Base-by-base conservation (phyloP, 1,284 basidiomycete species). In the Ceratobasidium sp. region DNA sequence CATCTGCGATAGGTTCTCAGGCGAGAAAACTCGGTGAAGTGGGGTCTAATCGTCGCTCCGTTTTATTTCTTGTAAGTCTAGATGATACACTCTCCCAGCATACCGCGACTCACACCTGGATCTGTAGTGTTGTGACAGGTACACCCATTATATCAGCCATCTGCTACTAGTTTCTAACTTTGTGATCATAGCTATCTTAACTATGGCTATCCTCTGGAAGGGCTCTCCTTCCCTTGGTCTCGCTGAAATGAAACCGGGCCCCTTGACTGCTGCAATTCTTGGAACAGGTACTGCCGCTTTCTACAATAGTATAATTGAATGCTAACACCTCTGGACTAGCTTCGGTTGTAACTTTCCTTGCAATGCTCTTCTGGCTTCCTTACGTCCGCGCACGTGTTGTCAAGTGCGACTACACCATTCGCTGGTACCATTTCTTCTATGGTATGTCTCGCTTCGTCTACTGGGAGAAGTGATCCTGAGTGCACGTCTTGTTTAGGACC, bases 351-450 rank as follows among this genome's bases (percentile, higher is more conserved):
- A 75, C 81, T 18, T 54, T 80, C 49, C 77, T 85, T 11, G 78
- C 84, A 2, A 64, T 81, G 62, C 23, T 85, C 73, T 85, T 85
- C 79, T 85, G 83, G 82, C 66, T 85, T 1, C 85, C 85, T 3
- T 86, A 79, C 78, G 83, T 85, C 64, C 79, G 83, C 79, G 75
- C 75, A 77, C 83, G 83, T 76, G 83, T 84, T 69, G 77, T 85
- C 73, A 80, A 80, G 76, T 82, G 83, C 76, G 85, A 86, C 77
- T 82, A 84, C 80, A 85, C 79, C 58, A 59, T 82, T 50, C 78
- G 80, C 73, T 81, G 77, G 78, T 84, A 80, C 77, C 82, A 84
- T 78, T 82, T 85, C 79, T 83, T 84, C 81, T 76, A 79, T 62
- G 66, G 66, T 58, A 49, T 2, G 52, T 58, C 14, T 9, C 35